Evolutionary conservation across 1,284 basidiomycete species (phyloP).

Genomic region (Tranzscheliella williamsii): DNA sequence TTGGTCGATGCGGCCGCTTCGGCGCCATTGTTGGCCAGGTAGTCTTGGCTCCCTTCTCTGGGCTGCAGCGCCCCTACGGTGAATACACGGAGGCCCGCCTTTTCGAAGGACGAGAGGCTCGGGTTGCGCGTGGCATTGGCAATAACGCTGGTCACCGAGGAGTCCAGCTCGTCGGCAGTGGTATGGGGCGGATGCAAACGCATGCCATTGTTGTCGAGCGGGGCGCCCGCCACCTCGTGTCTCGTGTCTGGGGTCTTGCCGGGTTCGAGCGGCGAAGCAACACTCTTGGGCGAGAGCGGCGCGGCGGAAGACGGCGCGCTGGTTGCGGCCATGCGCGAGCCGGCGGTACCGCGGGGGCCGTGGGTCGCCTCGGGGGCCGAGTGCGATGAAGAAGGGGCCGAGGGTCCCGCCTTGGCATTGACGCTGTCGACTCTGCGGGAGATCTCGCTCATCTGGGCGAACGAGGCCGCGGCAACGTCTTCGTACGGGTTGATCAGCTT

Average conservation of each 20-base stretch:
- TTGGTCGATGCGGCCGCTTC: neutral
- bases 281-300: constrained; percentile 42
- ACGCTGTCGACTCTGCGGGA: constrained; percentile 64
- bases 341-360: constrained; percentile 1
- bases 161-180: constrained; percentile 20
- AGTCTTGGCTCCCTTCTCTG: constrained; percentile 43
- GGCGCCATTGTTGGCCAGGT: neutral
- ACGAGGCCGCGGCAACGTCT: constrained; percentile 68
- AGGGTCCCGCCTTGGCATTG: neutral
- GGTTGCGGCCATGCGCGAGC: constrained; percentile 12
- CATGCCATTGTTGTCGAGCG: constrained; percentile 2
- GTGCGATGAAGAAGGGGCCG: constrained; percentile 7
- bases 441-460: constrained; percentile 76
- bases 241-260: constrained; percentile 12
- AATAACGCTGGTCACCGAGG: constrained; percentile 12
- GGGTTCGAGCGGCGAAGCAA: constrained; percentile 20
- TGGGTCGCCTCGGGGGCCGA: constrained; percentile 5
- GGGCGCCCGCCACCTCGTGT: neutral
- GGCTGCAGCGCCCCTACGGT: constrained; percentile 80
- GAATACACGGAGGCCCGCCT: constrained; percentile 75
- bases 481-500: constrained; percentile 68
- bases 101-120: constrained; percentile 17
- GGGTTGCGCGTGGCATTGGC: constrained; percentile 28
- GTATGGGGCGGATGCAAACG: constrained; percentile 41
- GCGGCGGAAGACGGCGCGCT: constrained; percentile 18